A percentile compares a stretch with the other conserved stretches of the same genome.
These are phyloP conservation scores for Cardiosporidium cionae DNA, from an alignment of 169 alveolate species.

Conservation along the genomic window DNA sequence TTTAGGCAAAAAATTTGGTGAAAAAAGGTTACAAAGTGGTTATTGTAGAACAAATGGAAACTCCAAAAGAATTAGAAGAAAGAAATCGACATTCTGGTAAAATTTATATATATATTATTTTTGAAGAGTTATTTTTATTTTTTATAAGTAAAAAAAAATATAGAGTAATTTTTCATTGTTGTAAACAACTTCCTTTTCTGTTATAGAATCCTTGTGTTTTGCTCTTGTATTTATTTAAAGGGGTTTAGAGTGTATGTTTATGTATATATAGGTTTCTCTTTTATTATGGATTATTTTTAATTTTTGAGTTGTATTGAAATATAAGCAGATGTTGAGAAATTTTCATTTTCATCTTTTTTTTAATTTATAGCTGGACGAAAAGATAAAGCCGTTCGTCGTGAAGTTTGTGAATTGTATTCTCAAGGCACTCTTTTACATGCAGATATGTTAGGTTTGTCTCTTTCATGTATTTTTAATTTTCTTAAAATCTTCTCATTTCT, in stretches of 20 bases:
- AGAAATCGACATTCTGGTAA: conserved; percentile 44
- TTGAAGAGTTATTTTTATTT: too few relatives aligned
- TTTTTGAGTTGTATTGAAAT: too few relatives aligned
- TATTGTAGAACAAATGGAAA: conserved; percentile 97
- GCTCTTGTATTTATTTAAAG: too few relatives aligned
- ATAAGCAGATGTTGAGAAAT: too few relatives aligned
- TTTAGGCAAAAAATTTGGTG: conserved; percentile 73
- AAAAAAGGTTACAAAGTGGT: conserved; percentile 90
- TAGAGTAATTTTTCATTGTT: too few relatives aligned
- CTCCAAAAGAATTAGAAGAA: conserved; percentile 83
- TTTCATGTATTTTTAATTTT: not conserved
- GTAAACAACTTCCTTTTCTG: too few relatives aligned
- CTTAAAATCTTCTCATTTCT: not conserved
- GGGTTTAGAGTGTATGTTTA: too few relatives aligned
- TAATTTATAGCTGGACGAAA: conserved; percentile 68
- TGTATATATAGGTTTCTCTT: too few relatives aligned
- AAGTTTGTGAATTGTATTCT: conserved; percentile 32
- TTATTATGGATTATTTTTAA: too few relatives aligned
- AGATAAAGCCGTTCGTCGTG: conserved; percentile 51
- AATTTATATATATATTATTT: not conserved
- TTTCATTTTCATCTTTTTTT: not conserved
- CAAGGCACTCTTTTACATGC: conserved; percentile 29
- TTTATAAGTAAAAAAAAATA: too few relatives aligned
- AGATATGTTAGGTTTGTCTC: conserved; percentile 17
- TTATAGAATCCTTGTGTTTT: too few relatives aligned